Evolutionary conservation across 148 eudicot species (phyloP).

Genomic region (Rhododendron kiyosumense): DNA sequence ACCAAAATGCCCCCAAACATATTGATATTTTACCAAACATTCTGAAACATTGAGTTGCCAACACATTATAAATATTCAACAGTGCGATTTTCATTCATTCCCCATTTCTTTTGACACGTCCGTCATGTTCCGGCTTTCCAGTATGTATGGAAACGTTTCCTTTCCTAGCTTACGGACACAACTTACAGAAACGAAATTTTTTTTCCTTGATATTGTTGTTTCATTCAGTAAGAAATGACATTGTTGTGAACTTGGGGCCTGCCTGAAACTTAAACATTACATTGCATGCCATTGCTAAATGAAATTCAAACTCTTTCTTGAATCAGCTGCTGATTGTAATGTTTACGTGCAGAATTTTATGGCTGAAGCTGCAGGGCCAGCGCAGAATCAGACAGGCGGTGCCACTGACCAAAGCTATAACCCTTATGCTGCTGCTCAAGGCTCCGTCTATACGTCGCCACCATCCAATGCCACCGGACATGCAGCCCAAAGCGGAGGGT

Average conservation of each 20-base stretch:
- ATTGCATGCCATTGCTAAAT: background rate
- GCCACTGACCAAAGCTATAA: slow-evolving; percentile 64
- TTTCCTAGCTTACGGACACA: background rate
- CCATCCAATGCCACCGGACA: slow-evolving; percentile 44
- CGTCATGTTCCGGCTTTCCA: background rate
- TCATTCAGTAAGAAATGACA: background rate
- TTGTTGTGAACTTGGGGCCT: background rate
- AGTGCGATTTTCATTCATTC: background rate
- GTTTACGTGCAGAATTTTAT: slow-evolving; percentile 61
- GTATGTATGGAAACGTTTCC: background rate
- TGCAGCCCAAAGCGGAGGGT: slow-evolving; percentile 59
- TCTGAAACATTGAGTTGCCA: background rate
- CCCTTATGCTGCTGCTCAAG: slow-evolving; percentile 53
- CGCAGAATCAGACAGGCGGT: slow-evolving; percentile 43
- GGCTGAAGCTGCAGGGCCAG: slow-evolving; percentile 64
- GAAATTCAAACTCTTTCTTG: background rate
- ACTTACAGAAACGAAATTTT: background rate
- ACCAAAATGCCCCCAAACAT: background rate
- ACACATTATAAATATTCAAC: background rate
- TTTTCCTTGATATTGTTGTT: background rate
- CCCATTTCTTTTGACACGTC: background rate
- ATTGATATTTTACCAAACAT: background rate
- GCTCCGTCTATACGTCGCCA: slow-evolving; percentile 36
- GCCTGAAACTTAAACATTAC: background rate
- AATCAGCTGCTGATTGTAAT: background rate